These are phyloP conservation scores for Suillus plorans DNA, from an alignment of 768 basidiomycete genomes.

Conservation along the genomic window DNA sequence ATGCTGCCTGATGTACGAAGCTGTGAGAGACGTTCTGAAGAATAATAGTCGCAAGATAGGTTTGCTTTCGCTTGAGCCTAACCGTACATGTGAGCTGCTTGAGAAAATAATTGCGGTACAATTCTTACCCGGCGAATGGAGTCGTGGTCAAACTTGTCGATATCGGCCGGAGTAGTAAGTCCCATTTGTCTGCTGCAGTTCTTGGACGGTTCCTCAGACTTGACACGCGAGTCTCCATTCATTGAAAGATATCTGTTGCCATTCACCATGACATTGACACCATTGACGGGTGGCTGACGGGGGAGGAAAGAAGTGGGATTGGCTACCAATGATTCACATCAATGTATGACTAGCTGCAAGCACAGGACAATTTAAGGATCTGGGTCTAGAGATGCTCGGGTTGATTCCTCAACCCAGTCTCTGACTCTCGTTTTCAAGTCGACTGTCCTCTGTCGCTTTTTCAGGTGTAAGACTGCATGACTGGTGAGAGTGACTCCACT, in stretches of 20 bases:
- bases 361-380: too few species aligned
- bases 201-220: constrained; percentile 59
- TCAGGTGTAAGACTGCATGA: too few species aligned
- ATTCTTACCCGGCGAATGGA: constrained; percentile 64
- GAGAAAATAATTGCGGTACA: not conserved
- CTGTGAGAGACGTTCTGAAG: constrained; percentile 52
- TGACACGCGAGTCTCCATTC: constrained; percentile 36
- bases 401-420: too few species aligned
- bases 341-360: too few species aligned
- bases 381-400: too few species aligned
- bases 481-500: too few species aligned
- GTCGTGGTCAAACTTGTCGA: constrained; percentile 85
- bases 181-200: constrained; percentile 90
- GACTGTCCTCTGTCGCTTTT: too few species aligned
- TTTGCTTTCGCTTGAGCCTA: constrained; percentile 66
- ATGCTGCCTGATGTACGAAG: constrained; percentile 43
- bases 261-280: constrained; percentile 30
- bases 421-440: too few species aligned
- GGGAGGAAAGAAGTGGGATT: too few species aligned
- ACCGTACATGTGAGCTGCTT: not conserved
- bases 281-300: constrained; percentile 23
- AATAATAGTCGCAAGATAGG: constrained; percentile 53
- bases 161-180: constrained; percentile 77
- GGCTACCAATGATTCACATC: too few species aligned
- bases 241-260: constrained; percentile 37